Evolutionary conservation across 495 filamentous ascomycete species (phyloP).

Genomic region (Bombardia bombarda): DNA sequence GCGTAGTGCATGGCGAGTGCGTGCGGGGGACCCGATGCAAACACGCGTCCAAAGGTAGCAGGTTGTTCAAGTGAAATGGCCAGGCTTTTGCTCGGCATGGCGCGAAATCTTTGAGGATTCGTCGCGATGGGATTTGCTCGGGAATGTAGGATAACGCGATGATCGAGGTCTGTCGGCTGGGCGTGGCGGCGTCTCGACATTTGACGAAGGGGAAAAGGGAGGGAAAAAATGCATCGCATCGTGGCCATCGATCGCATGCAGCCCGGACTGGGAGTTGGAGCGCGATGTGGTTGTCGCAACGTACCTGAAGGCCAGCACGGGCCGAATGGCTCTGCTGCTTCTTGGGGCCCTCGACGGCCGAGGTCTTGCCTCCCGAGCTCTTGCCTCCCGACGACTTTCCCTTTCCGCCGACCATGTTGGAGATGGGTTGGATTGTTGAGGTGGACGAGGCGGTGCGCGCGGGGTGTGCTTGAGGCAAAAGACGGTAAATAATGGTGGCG

Average conservation of each 20-base stretch:
- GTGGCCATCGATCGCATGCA: not conserved
- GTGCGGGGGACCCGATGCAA: not conserved
- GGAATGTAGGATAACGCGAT: slow-evolving; percentile 11
- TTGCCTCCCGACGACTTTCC: slow-evolving; percentile 92
- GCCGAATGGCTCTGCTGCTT: slow-evolving; percentile 97
- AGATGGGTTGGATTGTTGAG: not conserved
- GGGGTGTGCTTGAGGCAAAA: slow-evolving; percentile 11
- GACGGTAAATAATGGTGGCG: slow-evolving; percentile 4
- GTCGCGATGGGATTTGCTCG: too few relatives aligned
- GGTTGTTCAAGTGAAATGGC: too few relatives aligned
- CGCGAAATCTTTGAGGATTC: too few relatives aligned
- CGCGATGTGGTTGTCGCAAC: slow-evolving; percentile 36
- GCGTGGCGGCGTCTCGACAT: too few relatives aligned
- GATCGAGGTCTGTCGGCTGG: not conserved
- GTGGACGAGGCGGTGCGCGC: slow-evolving; percentile 16
- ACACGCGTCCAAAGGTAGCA: not conserved
- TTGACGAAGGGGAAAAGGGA: too few relatives aligned
- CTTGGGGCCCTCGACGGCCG: slow-evolving; percentile 63
- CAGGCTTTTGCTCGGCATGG: too few relatives aligned
- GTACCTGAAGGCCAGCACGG: slow-evolving; percentile 96
- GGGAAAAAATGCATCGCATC: slow-evolving; percentile 11
- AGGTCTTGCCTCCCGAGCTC: slow-evolving; percentile 76
- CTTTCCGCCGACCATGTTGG: slow-evolving; percentile 70
- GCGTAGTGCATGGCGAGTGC: too few relatives aligned
- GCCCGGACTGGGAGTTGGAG: too few relatives aligned